These are phyloP conservation scores for Xylaria flabelliformis DNA, from an alignment of 495 filamentous ascomycete species.

Conservation along the genomic window DNA sequence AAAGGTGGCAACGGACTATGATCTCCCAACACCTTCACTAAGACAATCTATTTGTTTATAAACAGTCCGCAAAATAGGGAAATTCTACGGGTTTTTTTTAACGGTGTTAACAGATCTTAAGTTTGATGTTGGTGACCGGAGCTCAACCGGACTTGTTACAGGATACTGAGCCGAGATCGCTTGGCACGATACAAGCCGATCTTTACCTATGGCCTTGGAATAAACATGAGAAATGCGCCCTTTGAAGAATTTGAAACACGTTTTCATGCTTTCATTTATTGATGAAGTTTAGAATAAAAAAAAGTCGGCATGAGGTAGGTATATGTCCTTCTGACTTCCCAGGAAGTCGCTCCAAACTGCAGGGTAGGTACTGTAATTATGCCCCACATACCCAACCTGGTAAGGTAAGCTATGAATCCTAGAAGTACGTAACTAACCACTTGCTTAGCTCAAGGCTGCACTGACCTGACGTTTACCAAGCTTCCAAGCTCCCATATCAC, in stretches of 20 bases:
- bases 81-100: not conserved
- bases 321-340: not conserved
- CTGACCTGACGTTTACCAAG: slow-evolving; percentile 41
- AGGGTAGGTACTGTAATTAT: not conserved
- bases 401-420: not conserved
- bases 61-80: no score
- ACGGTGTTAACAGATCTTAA: not conserved
- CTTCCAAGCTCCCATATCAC: slow-evolving; percentile 20
- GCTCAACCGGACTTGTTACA: not conserved
- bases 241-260: no score
- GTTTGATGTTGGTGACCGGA: not conserved
- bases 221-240: no score
- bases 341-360: not conserved
- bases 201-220: no score
- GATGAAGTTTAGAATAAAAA: no score
- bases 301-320: no score
- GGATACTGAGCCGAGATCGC: no score
- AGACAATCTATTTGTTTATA: not conserved
- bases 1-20: not conserved
- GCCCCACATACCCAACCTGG: not conserved
- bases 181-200: no score
- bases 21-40: not conserved
- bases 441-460: slow-evolving; percentile 43
- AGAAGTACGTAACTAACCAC: not conserved
- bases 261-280: no score